These are phyloP conservation scores for Acanthochlamys bracteata DNA, from an alignment of 106 monocot genomes.

Conservation along the genomic window DNA sequence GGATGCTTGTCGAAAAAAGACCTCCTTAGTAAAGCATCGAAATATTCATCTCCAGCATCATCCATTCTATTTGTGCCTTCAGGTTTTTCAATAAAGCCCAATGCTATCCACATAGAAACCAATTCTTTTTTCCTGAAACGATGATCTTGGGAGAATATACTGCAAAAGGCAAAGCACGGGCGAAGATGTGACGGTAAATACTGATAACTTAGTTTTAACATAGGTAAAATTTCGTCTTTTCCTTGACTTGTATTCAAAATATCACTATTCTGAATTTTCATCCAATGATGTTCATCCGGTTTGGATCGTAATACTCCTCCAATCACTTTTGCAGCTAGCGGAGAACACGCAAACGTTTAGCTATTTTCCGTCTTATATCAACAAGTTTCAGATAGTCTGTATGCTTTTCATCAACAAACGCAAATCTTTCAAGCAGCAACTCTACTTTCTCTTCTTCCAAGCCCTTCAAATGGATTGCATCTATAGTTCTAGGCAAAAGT, in stretches of 20 bases:
- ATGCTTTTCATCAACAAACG: background rate
- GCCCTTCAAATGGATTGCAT: background rate
- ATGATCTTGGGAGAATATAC: conserved; percentile 27
- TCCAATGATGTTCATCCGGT: background rate
- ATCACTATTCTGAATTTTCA: background rate
- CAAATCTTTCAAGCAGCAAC: background rate
- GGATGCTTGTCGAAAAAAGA: conserved; percentile 10
- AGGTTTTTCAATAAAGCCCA: conserved; percentile 24
- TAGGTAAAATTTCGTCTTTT: conserved; percentile 17
- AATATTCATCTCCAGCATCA: conserved; percentile 17
- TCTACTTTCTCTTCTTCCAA: background rate
- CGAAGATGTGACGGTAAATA: conserved; percentile 21
- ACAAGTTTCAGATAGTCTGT: background rate
- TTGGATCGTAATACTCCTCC: background rate
- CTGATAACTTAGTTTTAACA: conserved; percentile 33
- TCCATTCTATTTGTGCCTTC: conserved; percentile 7
- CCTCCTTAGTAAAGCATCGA: conserved; percentile 16
- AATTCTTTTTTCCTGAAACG: conserved; percentile 23
- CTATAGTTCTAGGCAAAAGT: background rate
- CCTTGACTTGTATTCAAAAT: background rate
- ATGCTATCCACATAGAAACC: conserved; percentile 37
- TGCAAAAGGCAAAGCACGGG: conserved; percentile 36
- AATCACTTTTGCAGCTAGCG: background rate
- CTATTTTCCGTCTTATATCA: background rate
- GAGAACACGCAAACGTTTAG: background rate